Conservation (phyloP, 2,329 filamentous ascomycete species). For the Talaromyces sp. region DNA sequence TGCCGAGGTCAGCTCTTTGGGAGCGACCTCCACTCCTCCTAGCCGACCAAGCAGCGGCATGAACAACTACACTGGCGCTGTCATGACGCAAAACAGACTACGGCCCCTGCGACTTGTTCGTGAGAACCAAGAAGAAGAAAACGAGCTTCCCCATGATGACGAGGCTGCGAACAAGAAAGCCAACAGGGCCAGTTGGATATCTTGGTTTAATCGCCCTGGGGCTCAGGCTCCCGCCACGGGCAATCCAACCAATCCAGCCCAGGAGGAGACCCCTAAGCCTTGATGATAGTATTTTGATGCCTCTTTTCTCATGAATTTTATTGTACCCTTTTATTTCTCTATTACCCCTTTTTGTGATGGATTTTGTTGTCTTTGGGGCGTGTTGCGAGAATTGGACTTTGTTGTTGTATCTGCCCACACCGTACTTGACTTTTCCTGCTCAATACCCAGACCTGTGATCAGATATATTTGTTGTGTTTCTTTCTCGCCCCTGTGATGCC, state of each 20-base stretch:
- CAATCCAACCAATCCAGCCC: background rate
- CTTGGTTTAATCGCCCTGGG: slow-evolving; percentile 38
- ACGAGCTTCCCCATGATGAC: slow-evolving; percentile 33
- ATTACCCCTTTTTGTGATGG: background rate
- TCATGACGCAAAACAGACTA: slow-evolving; percentile 65
- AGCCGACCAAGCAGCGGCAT: slow-evolving; percentile 63
- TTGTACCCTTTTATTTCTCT: background rate
- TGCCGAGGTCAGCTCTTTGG: slow-evolving; percentile 40
- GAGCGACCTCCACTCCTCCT: slow-evolving; percentile 49
- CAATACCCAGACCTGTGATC: slow-evolving; percentile 13
- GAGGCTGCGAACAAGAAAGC: slow-evolving; percentile 42
- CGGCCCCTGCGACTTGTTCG: slow-evolving; percentile 82
- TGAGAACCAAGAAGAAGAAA: slow-evolving; percentile 54
- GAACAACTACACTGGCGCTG: slow-evolving; percentile 63
- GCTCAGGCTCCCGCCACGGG: background rate
- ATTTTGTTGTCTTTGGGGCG: background rate
- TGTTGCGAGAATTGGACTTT: slow-evolving; percentile 2
- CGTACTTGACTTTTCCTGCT: slow-evolving; percentile 4
- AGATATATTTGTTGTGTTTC: slow-evolving; percentile 7
- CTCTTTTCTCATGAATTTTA: background rate
- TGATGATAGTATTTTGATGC: background rate
- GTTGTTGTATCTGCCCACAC: background rate
- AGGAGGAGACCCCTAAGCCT: slow-evolving; percentile 9
- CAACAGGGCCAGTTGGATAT: slow-evolving; percentile 44
- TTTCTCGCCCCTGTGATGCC: background rate